A percentile compares a stretch with the other conserved stretches of the same genome.
Evolutionary conservation across 192 early-diverging fungal genomes (phyloP).

Genomic region (Mortierella antarctica): DNA sequence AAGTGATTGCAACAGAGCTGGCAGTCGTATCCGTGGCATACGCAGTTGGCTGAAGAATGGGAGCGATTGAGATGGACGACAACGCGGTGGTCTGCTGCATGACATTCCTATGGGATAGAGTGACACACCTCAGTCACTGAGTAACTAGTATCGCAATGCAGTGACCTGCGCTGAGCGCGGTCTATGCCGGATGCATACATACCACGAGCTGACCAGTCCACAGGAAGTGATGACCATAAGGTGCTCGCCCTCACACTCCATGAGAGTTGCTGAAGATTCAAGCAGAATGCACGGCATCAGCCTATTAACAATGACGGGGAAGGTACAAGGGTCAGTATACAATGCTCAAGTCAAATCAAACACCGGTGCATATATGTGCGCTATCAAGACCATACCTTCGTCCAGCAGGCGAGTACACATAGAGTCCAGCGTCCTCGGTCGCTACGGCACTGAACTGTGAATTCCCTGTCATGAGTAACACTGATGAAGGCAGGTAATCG

Average conservation of each 20-base stretch:
- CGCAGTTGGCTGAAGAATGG: conserved; percentile 65
- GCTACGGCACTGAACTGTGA: conserved; percentile 66
- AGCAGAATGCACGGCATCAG: conserved; percentile 75
- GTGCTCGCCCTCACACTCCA: conserved; percentile 67
- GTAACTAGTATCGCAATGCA: not conserved
- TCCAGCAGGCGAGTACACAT: conserved; percentile 76
- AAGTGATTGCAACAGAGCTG: conserved; percentile 61
- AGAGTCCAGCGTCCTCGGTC: conserved; percentile 74
- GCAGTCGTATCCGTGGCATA: conserved; percentile 34
- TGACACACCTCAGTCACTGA: not conserved
- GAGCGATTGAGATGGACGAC: conserved; percentile 68
- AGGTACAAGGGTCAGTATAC: not conserved
- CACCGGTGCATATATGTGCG: not conserved
- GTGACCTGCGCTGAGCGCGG: not conserved
- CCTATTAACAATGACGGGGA: conserved; percentile 40
- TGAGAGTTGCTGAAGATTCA: conserved; percentile 68
- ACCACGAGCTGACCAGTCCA: conserved; percentile 78
- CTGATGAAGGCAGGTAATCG: conserved; percentile 66
- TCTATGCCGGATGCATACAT: not conserved
- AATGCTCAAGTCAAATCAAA: not conserved
- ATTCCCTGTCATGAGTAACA: conserved; percentile 72
- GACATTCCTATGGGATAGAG: conserved; percentile 68
- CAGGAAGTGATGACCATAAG: conserved; percentile 72
- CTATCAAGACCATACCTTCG: conserved; percentile 58
- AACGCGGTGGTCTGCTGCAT: conserved; percentile 59